Evolutionary conservation across 2,329 filamentous ascomycete genomes (phyloP).

Genomic region (Grosmannia serpens): DNA sequence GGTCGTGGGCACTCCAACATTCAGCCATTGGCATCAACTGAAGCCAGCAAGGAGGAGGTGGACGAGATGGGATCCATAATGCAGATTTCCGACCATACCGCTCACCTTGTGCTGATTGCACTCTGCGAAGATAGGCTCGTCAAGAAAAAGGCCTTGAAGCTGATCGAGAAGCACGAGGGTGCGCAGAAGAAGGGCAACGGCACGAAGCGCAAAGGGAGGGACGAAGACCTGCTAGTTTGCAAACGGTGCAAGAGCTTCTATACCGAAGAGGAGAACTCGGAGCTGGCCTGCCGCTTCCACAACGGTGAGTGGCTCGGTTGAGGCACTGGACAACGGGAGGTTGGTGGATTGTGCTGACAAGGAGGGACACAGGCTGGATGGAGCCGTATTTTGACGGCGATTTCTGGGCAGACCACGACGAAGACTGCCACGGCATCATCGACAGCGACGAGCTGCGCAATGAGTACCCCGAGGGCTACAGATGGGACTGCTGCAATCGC

Average conservation of each 20-base stretch:
- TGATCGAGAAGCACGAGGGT: not conserved
- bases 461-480: not conserved
- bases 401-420: not conserved
- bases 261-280: not conserved
- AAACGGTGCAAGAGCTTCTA: not conserved
- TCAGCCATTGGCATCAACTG: not conserved
- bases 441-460: not conserved
- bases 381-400: not conserved
- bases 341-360: no score
- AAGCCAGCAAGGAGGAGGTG: not conserved
- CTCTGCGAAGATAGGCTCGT: not conserved
- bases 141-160: not conserved
- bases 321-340: not conserved
- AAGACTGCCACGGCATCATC: not conserved
- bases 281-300: not conserved
- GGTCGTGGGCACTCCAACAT: no score
- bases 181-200: not conserved
- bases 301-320: not conserved
- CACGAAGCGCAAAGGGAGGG: not conserved
- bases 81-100: not conserved
- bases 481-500: not conserved
- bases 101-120: not conserved
- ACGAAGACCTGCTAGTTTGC: not conserved
- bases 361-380: not conserved
- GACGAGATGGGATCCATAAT: not conserved